Base-by-base conservation (phyloP, 257 asterid species). In the Perilla frutescens region DNA sequence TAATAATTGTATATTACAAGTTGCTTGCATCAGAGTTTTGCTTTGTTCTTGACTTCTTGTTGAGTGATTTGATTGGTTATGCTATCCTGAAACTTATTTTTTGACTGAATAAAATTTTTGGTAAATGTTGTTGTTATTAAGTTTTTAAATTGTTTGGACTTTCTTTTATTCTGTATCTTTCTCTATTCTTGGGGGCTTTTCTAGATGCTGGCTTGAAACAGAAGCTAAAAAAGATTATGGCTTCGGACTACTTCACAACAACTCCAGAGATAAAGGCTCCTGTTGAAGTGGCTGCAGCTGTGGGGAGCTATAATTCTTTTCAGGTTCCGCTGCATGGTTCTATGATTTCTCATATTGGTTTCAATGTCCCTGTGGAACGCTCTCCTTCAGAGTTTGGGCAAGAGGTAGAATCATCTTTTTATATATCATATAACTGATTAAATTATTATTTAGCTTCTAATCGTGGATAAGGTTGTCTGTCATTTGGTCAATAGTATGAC, bases 161-260 rank as follows among this genome's bases (percentile, higher is more conserved):
- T 59, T 51, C n/a, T 36, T 58, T 70, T 75, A 8, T 69, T 72
- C 7, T 36, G 4, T 49, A 65, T 56, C 15, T 44, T 75, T 50
- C 63, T 70, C 13, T 68, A 68, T 48, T 75, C 34, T 8, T 64
- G 71, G 41, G 68, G 47, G 3, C 34, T 40, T 11, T 55, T 68
- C 45, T 74, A 91, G 96, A 89, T 83, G 83, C 89, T 31, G 81
- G 83, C 29, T 66, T 89, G 84, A 81, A 89, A 79, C 80, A 76
- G 71, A 89, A 88, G 81, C 74, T 89, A 15, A 73, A 86, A 56
- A 89, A 81, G 79, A 86, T 89, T 8, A 84, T 89, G 90, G 82
- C 86, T 50, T 85, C 92, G 0, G 90, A 87, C 39, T 89, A 84
- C 80, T 84, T 81, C 71, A 86, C 87, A 4, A 71, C 81, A 4